Conservation (phyloP, 2,329 filamentous ascomycete genomes). For the Fusarium sp. region DNA sequence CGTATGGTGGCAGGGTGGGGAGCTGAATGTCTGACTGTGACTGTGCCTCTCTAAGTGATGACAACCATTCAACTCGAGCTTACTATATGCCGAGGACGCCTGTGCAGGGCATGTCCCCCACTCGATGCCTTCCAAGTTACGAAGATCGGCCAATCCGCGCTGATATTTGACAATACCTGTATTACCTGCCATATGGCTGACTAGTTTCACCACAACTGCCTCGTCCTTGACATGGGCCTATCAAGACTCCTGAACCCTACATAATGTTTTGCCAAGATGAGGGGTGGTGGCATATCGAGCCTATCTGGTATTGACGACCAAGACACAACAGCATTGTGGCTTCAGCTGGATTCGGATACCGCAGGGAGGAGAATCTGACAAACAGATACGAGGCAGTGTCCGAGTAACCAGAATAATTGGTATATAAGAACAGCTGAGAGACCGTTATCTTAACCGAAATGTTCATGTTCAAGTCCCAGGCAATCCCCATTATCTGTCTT, state of each 20-base stretch:
- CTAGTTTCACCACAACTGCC: slow-evolving; percentile 37
- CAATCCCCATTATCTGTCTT: background rate
- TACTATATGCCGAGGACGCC: slow-evolving; percentile 14
- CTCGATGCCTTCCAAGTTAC: background rate
- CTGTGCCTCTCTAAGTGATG: background rate
- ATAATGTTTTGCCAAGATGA: slow-evolving; percentile 34
- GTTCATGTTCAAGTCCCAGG: background rate
- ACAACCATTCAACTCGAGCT: slow-evolving; percentile 6
- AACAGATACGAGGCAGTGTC: slow-evolving; percentile 2
- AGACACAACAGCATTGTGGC: slow-evolving; percentile 40
- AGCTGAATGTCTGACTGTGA: slow-evolving; percentile 24
- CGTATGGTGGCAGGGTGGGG: slow-evolving; percentile 16
- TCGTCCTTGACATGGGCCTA: slow-evolving; percentile 26
- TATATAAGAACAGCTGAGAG: slow-evolving; percentile 28
- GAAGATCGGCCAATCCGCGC: slow-evolving; percentile 9
- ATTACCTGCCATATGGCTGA: slow-evolving; percentile 9
- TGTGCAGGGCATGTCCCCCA: background rate
- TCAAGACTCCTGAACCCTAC: slow-evolving; percentile 24
- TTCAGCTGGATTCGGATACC: slow-evolving; percentile 20
- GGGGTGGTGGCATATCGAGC: slow-evolving; percentile 22
- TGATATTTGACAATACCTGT: slow-evolving; percentile 12
- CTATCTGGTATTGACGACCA: slow-evolving; percentile 27
- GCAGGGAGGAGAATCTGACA: slow-evolving; percentile 17
- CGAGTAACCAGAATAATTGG: background rate
- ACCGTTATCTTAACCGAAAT: background rate